phyloP scores from a whole-genome alignment of 2,329 filamentous ascomycete species.

The Colletotrichum shisoi region DNA sequence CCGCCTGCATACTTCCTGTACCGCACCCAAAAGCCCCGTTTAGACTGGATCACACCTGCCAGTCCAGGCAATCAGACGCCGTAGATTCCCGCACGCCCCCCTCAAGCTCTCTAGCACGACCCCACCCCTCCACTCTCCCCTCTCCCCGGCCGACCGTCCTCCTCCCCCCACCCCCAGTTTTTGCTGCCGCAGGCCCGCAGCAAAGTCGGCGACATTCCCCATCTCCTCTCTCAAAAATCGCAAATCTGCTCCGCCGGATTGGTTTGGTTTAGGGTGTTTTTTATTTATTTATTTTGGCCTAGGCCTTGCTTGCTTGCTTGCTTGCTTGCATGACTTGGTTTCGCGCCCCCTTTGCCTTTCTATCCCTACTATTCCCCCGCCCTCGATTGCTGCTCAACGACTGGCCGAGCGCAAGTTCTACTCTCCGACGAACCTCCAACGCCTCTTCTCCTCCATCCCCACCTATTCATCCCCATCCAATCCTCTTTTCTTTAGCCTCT shows the following conservation, averaged over 20 bases:
- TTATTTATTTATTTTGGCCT: conserved; percentile 13
- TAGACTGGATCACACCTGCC: conserved; percentile 1
- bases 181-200: conserved; percentile 35
- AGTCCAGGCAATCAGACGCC: conserved; percentile 31
- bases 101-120: not conserved
- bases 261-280: conserved; percentile 19
- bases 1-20: conserved; percentile 5
- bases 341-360: conserved; percentile 22
- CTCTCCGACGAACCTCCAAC: conserved; percentile 33
- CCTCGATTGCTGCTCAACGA: conserved; percentile 11
- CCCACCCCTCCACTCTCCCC: not conserved
- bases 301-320: conserved; percentile 3
- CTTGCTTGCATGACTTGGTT: conserved; percentile 9
- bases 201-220: conserved; percentile 35
- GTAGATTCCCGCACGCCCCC: conserved; percentile 28
- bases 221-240: conserved; percentile 34
- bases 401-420: conserved; percentile 25
- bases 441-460: conserved; percentile 11
- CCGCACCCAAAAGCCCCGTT: conserved; percentile 8
- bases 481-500: not conserved
- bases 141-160: conserved; percentile 30
- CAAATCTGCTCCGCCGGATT: conserved; percentile 34
- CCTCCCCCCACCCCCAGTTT: conserved; percentile 36
- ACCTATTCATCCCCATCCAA: conserved; percentile 2
- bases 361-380: not conserved